Evolutionary conservation across 495 filamentous ascomycete genomes (phyloP).

Genomic region (Penicillium pulvis): DNA sequence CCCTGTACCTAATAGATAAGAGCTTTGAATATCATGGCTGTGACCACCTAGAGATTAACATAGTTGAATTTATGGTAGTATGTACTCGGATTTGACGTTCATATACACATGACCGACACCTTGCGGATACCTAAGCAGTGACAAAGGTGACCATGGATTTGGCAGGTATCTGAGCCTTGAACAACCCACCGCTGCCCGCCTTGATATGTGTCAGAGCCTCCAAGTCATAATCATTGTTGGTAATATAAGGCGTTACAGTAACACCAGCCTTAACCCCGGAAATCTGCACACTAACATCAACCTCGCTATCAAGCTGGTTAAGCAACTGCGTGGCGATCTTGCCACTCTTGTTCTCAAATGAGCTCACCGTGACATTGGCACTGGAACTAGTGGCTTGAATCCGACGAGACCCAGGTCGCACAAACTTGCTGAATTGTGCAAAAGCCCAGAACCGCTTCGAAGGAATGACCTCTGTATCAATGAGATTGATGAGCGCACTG

Average conservation of each 20-base stretch:
- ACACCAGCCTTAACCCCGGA: conserved; percentile 2
- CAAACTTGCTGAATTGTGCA: conserved; percentile 47
- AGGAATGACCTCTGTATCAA: conserved; percentile 36
- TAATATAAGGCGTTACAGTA: conserved; percentile 16
- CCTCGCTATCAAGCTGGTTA: conserved; percentile 38
- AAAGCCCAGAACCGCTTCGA: conserved; percentile 54
- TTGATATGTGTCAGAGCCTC: conserved; percentile 3
- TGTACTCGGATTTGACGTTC: not conserved
- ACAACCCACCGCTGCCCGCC: not conserved
- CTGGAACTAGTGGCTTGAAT: conserved; percentile 37
- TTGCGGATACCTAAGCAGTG: not conserved
- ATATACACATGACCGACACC: not conserved
- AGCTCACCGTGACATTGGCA: conserved; percentile 40
- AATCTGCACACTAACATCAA: conserved; percentile 2
- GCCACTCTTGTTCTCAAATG: conserved; percentile 52
- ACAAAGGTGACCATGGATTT: conserved; percentile 26
- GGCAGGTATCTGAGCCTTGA: conserved; percentile 14
- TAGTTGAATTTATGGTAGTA: not conserved
- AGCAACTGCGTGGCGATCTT: conserved; percentile 45
- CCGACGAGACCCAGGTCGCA: conserved; percentile 49
- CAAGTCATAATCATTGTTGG: conserved; percentile 22
- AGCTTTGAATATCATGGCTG: too few species aligned
- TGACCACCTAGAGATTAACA: too few species aligned
- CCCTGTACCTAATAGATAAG: too few species aligned
- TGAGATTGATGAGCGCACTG: conserved; percentile 43